Base-by-base conservation (phyloP, 768 basidiomycete genomes). In the Lentinula aciculospora region DNA sequence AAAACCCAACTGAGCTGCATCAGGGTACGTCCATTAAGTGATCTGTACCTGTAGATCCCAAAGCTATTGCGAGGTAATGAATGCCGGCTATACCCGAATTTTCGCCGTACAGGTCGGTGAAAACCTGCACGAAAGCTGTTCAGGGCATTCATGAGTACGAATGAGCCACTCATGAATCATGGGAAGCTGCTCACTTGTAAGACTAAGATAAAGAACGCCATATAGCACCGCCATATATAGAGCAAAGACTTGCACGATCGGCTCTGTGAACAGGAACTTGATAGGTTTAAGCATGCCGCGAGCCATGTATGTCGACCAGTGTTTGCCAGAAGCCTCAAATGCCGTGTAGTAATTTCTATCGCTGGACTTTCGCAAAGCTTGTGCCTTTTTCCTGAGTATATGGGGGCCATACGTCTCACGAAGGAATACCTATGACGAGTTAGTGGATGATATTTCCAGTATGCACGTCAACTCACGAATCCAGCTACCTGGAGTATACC, bases 41-140 rank as follows among this genome's bases (percentile, higher is more conserved):
- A 36, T 25, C 23, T 37, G 32, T 29, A 84, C 61, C 21, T 4
- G 71, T 71, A 48, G 71, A 72, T 17, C 85, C 85, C 6, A 85
- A 50, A 0, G 82, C 84, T 48, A 86, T 76, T 1, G 84, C 75
- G 50, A 87, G 68, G 62, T 87, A 88, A 63, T 86, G 79, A n/a
- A 85, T 63, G 0, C 84, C 82, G 1, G 81, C 72, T 58, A 83
- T 79, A 0, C 85, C 85, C 6, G 75, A 67, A 0, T 67, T 56
- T 67, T 85, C 66, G 9, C 74, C 65, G 62, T 86, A 87, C 17
- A 74, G 64, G 1, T 71, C 66, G 37, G 74, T 71, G 58, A 78
- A 83, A 29, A 83, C 45, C 5, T 45, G 44, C 12, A 57, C 46
- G 13, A 47, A 45, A 31, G 44, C 27, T 29, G n/a, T 5, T n/a